Evolutionary conservation across 768 basidiomycete species (phyloP), one percentile per base, ranked within the genome.

Genomic region (Erythrobasidium yunnanense): DNA sequence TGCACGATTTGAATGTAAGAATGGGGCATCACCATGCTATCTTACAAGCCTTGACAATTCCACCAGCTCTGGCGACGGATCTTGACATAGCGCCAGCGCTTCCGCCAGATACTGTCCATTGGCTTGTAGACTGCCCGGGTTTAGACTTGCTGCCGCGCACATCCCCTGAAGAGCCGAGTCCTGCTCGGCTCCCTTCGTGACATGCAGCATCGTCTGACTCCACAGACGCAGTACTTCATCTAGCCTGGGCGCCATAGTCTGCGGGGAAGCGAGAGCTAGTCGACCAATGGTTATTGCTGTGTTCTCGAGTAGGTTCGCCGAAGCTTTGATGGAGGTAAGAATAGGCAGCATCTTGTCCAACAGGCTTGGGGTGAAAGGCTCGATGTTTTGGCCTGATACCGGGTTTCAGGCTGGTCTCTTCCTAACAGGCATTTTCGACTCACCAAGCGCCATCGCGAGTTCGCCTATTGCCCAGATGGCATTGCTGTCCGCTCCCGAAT

Each of bases 381-480:
- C 85, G 79, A 97, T 91, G 70, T 92, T 88, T 15, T 82, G 79
- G 49, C 88, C 90, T 73, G 86, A n/a, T n/a, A n/a, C n/a, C n/a
- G n/a, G n/a, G n/a, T n/a, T n/a, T n/a, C n/a, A n/a, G n/a, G n/a
- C n/a, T n/a, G 38, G 38, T n/a, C 38, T 11, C 38, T n/a, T 42
- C 11, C n/a, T 84, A 58, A 23, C 3, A 17, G 7, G 13, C 34
- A 4, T 25, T 3, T 8, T 58, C 56, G 45, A 15, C 54, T 52
- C 54, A 58, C 56, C 56, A 23, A 63, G 32, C 55, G 90, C 87
- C 69, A 97, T 78, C 6, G 95, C 90, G 30, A 99, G 90, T 77
- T 99, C 95, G 49, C 95, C 95, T 30, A 93, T 90, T 18, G 90
- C 90, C 95, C 95, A 99, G 0, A 92, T 92, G 13, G 93, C 95